These are phyloP conservation scores for Colletotrichum melonis DNA, from an alignment of 2,329 filamentous ascomycete species.

Conservation along the genomic window DNA sequence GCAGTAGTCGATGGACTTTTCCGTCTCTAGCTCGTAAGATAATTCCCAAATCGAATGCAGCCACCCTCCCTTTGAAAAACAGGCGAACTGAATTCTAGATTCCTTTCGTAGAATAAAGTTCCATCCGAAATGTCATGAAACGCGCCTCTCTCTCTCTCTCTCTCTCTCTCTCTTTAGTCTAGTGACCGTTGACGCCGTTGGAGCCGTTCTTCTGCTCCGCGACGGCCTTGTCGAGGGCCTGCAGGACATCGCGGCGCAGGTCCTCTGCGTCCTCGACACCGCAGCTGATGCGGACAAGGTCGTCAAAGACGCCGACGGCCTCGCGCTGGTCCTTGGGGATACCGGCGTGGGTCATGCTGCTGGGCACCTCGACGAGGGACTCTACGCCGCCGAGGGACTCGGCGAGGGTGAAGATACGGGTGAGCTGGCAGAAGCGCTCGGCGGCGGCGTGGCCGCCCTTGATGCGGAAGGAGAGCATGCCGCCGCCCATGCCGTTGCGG, in stretches of 20 bases:
- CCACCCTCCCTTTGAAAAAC: neutral
- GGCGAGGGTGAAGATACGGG: constrained; percentile 90
- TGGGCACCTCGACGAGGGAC: constrained; percentile 90
- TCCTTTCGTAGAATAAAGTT: neutral
- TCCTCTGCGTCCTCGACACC: constrained; percentile 93
- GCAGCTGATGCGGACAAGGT: constrained; percentile 92
- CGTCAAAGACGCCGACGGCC: constrained; percentile 93
- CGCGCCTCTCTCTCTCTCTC: neutral
- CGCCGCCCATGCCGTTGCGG: constrained; percentile 92
- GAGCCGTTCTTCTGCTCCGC: constrained; percentile 38
- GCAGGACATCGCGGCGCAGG: constrained; percentile 82
- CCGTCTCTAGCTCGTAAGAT: neutral
- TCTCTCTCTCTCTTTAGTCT: constrained; percentile 12
- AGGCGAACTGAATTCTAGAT: neutral
- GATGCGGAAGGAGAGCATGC: constrained; percentile 97
- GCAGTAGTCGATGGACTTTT: neutral
- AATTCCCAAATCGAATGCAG: constrained; percentile 3
- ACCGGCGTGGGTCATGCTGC: constrained; percentile 96
- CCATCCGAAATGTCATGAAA: neutral
- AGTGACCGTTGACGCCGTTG: constrained; percentile 45
- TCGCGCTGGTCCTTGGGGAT: constrained; percentile 93
- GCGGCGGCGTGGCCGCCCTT: constrained; percentile 87
- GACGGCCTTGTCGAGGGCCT: constrained; percentile 84
- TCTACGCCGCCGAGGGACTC: constrained; percentile 95
- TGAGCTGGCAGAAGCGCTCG: constrained; percentile 90